phyloP scores from a whole-genome alignment of 202 grass and related monocot species.

The Digitaria exilis region DNA sequence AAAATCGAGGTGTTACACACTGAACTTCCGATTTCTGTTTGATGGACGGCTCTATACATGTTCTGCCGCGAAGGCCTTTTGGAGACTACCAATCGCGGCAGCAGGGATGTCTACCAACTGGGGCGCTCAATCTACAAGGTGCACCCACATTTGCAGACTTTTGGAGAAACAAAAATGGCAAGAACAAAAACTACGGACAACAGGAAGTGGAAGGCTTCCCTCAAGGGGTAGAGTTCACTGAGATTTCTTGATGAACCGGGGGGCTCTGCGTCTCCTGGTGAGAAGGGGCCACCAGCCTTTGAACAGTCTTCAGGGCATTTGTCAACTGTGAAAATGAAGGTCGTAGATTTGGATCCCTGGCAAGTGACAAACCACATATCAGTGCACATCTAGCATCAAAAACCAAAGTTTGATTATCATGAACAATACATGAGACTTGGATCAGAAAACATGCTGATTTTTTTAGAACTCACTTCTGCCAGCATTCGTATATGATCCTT shows the following conservation, averaged over 20 bases:
- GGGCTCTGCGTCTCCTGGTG: slow-evolving; percentile 68
- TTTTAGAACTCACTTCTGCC: slow-evolving; percentile 78
- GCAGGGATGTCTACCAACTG: slow-evolving; percentile 49
- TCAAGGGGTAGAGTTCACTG: slow-evolving; percentile 89
- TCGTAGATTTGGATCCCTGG: slow-evolving; percentile 84
- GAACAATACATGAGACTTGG: neutral
- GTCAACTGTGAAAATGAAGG: slow-evolving; percentile 87
- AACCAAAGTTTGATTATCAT: neutral
- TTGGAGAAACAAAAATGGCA: slow-evolving; percentile 22
- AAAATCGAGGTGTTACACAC: slow-evolving; percentile 20
- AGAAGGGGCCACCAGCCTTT: slow-evolving; percentile 70
- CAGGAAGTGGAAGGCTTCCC: neutral
- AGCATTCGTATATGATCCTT: slow-evolving; percentile 90
- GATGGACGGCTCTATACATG: slow-evolving; percentile 56
- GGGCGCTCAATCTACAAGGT: slow-evolving; percentile 54
- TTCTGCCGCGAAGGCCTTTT: slow-evolving; percentile 34
- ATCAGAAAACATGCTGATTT: neutral
- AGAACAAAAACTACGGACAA: slow-evolving; percentile 48
- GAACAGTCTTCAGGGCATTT: slow-evolving; percentile 75
- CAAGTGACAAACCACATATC: neutral
- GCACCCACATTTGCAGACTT: slow-evolving; percentile 53
- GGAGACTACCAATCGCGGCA: no score
- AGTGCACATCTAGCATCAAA: neutral
- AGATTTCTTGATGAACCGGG: slow-evolving; percentile 80
- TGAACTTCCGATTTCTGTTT: slow-evolving; percentile 35